Conservation (phyloP, 2,329 filamentous ascomycete species). For the Escovopsis sp. region DNA sequence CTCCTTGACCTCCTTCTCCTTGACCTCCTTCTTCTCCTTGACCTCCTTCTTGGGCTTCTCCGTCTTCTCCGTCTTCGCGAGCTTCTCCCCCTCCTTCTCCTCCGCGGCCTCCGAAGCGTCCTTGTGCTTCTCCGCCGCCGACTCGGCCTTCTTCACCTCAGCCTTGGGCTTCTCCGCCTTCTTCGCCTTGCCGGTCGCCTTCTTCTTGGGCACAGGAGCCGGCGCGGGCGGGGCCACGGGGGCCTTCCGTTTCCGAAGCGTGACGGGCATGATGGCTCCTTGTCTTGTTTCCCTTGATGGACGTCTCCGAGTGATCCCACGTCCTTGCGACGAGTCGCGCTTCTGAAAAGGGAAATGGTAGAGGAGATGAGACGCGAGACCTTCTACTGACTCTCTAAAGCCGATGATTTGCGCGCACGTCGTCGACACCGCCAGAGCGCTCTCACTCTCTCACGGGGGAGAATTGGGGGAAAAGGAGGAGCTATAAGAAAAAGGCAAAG, state of each 20-base stretch:
- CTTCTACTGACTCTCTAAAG: no score
- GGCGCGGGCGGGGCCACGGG: conserved; percentile 31
- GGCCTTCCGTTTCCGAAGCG: conserved; percentile 48
- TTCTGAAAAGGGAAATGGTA: no score
- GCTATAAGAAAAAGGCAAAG: no score
- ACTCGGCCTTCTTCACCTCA: conserved; percentile 3
- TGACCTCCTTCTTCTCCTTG: conserved; percentile 3
- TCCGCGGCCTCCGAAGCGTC: conserved; percentile 15
- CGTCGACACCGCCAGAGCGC: no score
- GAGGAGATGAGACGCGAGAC: no score
- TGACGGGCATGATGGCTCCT: conserved; percentile 34
- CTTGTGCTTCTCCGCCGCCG: conserved; percentile 4
- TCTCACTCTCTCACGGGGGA: no score
- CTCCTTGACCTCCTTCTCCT: conserved; percentile 21
- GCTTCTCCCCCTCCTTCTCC: conserved; percentile 7
- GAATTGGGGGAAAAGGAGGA: no score
- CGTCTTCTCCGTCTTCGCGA: conserved; percentile 14
- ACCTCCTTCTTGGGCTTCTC: conserved; percentile 13
- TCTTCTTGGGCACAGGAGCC: conserved; percentile 30
- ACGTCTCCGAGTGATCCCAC: no score
- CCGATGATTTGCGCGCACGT: no score
- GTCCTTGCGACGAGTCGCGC: no score
- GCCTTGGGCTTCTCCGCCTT: conserved; percentile 9
- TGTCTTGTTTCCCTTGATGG: no score
- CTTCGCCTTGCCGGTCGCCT: conserved; percentile 20